phyloP scores from a whole-genome alignment of 2,329 filamentous ascomycete species.

The Ascochyta koolunga region DNA sequence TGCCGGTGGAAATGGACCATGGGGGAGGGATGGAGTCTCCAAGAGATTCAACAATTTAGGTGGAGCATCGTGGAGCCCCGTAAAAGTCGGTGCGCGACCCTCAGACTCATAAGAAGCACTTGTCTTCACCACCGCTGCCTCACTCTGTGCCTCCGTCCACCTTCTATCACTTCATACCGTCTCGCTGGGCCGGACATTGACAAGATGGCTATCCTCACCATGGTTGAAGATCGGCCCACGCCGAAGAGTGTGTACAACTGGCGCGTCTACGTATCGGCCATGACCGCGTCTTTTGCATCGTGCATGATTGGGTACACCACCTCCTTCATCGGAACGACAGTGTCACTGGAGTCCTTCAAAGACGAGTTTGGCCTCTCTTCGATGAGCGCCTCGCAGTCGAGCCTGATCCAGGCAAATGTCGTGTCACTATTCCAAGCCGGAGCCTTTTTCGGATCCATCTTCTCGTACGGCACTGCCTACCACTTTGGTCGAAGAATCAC shows the following conservation, averaged over 20 bases:
- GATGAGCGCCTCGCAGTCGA: slow-evolving; percentile 57
- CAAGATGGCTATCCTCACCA: slow-evolving; percentile 44
- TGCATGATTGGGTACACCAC: slow-evolving; percentile 70
- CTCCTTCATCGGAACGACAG: slow-evolving; percentile 77
- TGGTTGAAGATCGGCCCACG: slow-evolving; percentile 56
- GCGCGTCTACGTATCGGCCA: slow-evolving; percentile 62
- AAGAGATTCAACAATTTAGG: slow-evolving; percentile 9
- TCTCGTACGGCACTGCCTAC: slow-evolving; percentile 65
- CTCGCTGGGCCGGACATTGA: background rate
- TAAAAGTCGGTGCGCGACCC: slow-evolving; percentile 8
- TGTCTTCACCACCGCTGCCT: background rate
- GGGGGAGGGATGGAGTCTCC: slow-evolving; percentile 17
- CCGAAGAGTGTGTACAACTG: slow-evolving; percentile 66
- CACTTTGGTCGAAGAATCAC: slow-evolving; percentile 67
- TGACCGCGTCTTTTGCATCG: slow-evolving; percentile 62
- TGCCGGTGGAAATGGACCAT: slow-evolving; percentile 1
- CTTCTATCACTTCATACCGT: no score
- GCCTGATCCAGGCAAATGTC: slow-evolving; percentile 73
- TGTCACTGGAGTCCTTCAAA: slow-evolving; percentile 72
- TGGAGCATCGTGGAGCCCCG: slow-evolving; percentile 17
- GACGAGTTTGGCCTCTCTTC: slow-evolving; percentile 69
- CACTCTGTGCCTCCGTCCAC: background rate
- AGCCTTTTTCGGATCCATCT: slow-evolving; percentile 75
- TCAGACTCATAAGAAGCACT: slow-evolving; percentile 9
- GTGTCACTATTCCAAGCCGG: slow-evolving; percentile 83